These are phyloP conservation scores for Lolium rigidum DNA, from an alignment of 176 grass and related monocot genomes.

Conservation along the genomic window DNA sequence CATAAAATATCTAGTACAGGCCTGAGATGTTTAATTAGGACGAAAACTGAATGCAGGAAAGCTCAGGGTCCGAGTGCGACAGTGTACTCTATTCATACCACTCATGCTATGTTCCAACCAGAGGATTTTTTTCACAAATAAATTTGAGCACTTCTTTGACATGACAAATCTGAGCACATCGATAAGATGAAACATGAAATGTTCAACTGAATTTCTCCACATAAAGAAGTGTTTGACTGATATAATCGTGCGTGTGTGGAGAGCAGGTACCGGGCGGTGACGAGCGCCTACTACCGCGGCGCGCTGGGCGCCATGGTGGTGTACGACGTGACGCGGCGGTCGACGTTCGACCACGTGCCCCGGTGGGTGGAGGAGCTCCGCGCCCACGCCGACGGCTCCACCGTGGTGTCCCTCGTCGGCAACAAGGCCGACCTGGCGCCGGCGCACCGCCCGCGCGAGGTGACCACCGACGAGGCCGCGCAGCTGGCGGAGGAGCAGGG, in stretches of 20 bases:
- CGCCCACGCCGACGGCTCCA: slow-evolving; percentile 66
- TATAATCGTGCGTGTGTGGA: neutral
- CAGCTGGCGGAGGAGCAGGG: slow-evolving; percentile 71
- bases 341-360: slow-evolving; percentile 70
- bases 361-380: slow-evolving; percentile 81
- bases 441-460: slow-evolving; percentile 42
- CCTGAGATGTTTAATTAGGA: neutral
- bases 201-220: neutral
- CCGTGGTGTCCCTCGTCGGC: slow-evolving; percentile 67
- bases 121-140: neutral
- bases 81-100: neutral
- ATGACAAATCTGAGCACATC: no score
- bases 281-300: slow-evolving; percentile 81
- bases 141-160: neutral
- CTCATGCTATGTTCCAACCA: neutral
- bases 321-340: slow-evolving; percentile 70
- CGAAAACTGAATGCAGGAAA: neutral
- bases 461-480: slow-evolving; percentile 58
- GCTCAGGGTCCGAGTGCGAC: neutral
- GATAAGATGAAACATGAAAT: neutral
- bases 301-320: slow-evolving; percentile 81
- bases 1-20: no score
- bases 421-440: slow-evolving; percentile 72
- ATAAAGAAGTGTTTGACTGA: neutral
- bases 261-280: slow-evolving; percentile 70